phyloP scores from a whole-genome alignment of 768 basidiomycete genomes.

The Serendipita vermifera region DNA sequence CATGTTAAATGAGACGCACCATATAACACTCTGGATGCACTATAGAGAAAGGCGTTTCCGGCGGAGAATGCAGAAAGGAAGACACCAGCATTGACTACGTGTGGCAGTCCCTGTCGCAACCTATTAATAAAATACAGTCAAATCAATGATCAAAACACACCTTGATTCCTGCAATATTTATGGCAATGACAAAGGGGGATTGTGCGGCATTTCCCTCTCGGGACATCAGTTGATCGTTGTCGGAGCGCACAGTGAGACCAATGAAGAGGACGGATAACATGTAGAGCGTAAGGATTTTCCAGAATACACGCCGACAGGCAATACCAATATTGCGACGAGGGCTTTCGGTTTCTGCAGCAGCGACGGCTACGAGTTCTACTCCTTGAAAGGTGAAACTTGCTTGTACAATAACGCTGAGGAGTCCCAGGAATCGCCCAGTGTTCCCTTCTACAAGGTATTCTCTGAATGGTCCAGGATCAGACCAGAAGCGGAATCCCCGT shows the following conservation, averaged over 20 bases:
- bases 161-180: constrained; percentile 57
- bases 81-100: constrained; percentile 59
- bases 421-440: constrained; percentile 30
- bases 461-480: neutral
- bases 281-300: constrained; percentile 69
- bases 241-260: neutral
- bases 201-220: constrained; percentile 48
- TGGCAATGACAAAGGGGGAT: constrained; percentile 79
- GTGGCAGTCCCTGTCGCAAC: constrained; percentile 35
- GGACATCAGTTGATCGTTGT: constrained; percentile 30
- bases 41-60: constrained; percentile 16
- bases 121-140: constrained; percentile 4
- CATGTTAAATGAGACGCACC: constrained; percentile 20
- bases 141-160: constrained; percentile 24
- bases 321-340: constrained; percentile 69
- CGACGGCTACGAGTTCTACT: constrained; percentile 60
- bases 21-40: constrained; percentile 23
- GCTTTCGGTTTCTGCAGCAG: constrained; percentile 63
- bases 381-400: constrained; percentile 68
- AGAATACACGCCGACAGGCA: constrained; percentile 65
- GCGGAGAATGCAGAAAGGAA: constrained; percentile 31
- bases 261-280: constrained; percentile 24
- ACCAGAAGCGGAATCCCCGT: neutral
- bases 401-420: constrained; percentile 33
- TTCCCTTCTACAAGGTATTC: constrained; percentile 9